Base-by-base conservation (phyloP, 2,329 filamentous ascomycete species). In the Berkeleyomyces rouxiae region DNA sequence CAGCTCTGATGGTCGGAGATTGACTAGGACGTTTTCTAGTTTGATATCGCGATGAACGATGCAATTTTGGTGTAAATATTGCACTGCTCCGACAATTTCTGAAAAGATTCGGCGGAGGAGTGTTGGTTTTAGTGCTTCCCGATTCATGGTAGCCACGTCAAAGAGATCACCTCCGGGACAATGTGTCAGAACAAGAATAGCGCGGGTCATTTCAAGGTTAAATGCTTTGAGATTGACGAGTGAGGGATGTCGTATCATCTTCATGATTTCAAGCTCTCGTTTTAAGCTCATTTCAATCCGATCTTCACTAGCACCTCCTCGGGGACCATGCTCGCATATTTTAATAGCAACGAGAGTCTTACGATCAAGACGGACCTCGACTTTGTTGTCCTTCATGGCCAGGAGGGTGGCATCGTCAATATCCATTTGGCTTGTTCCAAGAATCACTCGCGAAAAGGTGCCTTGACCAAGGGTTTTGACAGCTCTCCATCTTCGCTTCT, bases 21-120 rank as follows among this genome's bases (percentile, higher is more conserved):
- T 97, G 69, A 97, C 87, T 39, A 99, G 84, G 49, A 96, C 89
- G 72, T 97, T 90, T 78, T 99, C 93, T 64, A 99, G 84, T 75
- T 99, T 99, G 74, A 99, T 95, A 73, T 99, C 93, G 65, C 93
- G 84, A 72, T 99, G 93, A 61, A 97, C 92, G 70, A 99, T 96
- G 67, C 83, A 85, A 68, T 88, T 79, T 61, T 82, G 78, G 73
- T 99, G 93, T 58, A 99, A 77, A 75, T 97, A 96, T 64, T 80
- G 82, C 43, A 95, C 86, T 0, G 92, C 93, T 65, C 82, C 85
- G 33, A 97, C 85, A 66, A 97, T 74, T 72, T 99, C 93, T 11
- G 91, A 81, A 72, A 96, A 96, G 63, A 97, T 90, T 60, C 93
- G 83, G 67, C 89, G 82, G 58, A 96, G 79, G 55, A 97, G 75